These are phyloP conservation scores for Fusarium staphyleae DNA, from an alignment of 2,329 filamentous ascomycete genomes.

Conservation along the genomic window DNA sequence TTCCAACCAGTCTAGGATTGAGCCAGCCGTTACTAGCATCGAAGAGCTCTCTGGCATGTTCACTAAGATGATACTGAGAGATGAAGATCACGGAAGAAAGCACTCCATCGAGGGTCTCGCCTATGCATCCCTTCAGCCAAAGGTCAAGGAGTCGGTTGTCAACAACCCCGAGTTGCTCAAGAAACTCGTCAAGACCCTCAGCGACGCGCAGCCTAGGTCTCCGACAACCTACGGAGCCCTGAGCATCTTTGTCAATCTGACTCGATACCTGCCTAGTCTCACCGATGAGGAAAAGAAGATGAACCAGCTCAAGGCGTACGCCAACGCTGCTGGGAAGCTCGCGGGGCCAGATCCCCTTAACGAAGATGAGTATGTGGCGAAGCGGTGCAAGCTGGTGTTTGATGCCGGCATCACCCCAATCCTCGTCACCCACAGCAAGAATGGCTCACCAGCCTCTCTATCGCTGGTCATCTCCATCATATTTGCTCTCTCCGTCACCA, in stretches of 20 bases:
- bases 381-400: conserved; percentile 79
- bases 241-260: conserved; percentile 86
- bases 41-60: conserved; percentile 71
- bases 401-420: conserved; percentile 79
- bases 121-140: conserved; percentile 86
- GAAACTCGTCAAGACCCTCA: conserved; percentile 70
- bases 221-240: conserved; percentile 84
- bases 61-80: conserved; percentile 69
- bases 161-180: conserved; percentile 73
- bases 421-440: conserved; percentile 77
- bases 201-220: conserved; percentile 66
- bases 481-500: conserved; percentile 76
- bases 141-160: conserved; percentile 82
- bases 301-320: conserved; percentile 90
- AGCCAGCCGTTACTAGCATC: conserved; percentile 65
- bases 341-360: conserved; percentile 71
- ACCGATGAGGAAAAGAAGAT: conserved; percentile 94
- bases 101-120: conserved; percentile 89
- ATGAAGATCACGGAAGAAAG: conserved; percentile 65
- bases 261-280: conserved; percentile 76
- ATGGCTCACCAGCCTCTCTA: conserved; percentile 73
- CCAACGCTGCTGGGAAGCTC: conserved; percentile 78
- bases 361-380: conserved; percentile 76
- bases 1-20: conserved; percentile 53
- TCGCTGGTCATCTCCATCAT: conserved; percentile 79